Evolutionary conservation across 352 stramenopile genomes (phyloP), one percentile per base, ranked within the genome.

Genomic region (Globisporangium recalcitrans): DNA sequence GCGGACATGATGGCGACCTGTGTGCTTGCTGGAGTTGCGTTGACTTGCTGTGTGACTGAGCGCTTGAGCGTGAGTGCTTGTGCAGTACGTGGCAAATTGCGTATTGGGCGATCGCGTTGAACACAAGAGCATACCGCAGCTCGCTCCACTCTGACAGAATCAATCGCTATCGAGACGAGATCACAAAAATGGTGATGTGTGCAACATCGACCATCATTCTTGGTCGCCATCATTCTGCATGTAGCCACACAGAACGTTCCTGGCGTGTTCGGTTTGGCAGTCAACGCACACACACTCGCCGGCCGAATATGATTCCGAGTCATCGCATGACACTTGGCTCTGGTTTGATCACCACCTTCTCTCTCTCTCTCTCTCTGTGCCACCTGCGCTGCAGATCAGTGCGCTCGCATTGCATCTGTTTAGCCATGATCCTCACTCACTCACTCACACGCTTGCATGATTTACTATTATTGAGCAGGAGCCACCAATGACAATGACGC

Each of bases 161-260:
- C 27, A 31, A 31, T 31, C 46, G n/a, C n/a, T n/a, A n/a, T n/a
- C n/a, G n/a, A n/a, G n/a, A n/a, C n/a, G n/a, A n/a, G n/a, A n/a
- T n/a, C n/a, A n/a, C n/a, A n/a, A n/a, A n/a, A n/a, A 48, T 14
- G 13, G 1, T 40, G 4, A 16, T 49, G 53, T 16, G 2, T 21
- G 34, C 7, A 11, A 60, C 16, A 6, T 32, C 22, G 16, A n/a
- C 27, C 21, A 27, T 53, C 48, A 53, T 53, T 52, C 53, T 5
- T 21, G 27, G n/a, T 36, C 22, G 26, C 52, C 31, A 34, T 21
- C 14, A 47, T n/a, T 26, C n/a, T n/a, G n/a, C n/a, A n/a, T 26
- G 24, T 34, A 16, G 48, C 36, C 54, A 48, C 19, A 36, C 2
- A 36, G 54, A 60, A 52, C 54, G 54, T 52, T 60, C 22, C 16